Base-by-base conservation (phyloP, 192 early-diverging fungal genomes). In the Lobosporangium transversale region DNA sequence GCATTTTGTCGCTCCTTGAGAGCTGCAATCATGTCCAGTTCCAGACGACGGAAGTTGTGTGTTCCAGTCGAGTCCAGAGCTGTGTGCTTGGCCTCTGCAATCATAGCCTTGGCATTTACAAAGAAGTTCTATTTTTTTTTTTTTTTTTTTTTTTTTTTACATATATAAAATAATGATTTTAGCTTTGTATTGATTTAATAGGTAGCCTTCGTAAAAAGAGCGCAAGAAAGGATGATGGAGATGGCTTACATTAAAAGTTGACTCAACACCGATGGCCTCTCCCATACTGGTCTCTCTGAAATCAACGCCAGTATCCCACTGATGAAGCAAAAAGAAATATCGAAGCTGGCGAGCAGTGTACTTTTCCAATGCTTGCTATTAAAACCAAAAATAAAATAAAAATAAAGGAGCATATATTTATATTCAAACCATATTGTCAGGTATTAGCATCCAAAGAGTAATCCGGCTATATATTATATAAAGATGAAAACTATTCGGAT, bases 301-400 rank as follows among this genome's bases (percentile, higher is more conserved):
- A 81, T 97, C 93, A 66, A 97, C 83, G 43, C 87, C 86, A n/a
- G 85, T 74, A 79, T 93, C 87, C 97, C 97, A 99, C 55, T 88
- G 87, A 53, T 94, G 89, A 26, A 93, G 81, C 65, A 99, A 76
- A 81, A 96, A 97, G 84, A 94, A 91, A 35, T 93, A 83, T 35
- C 97, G 91, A 48, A 99, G 84, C 80, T 97, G 95, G 33, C 93
- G 86, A 18, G 94, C 81, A 21, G 92, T 86, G 80, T 93, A 86
- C 65, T 88, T 89, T 43, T 90, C 62, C 52, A 99, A 86, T 9
- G 95, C 94, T 71, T 98, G 63, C 80, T 80, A 66, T 44, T 17
- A 49, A 59, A 23, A 15, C 20, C 27, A 17, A 14, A 26, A 14
- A 14, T 31, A 23, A 44, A 21, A 29, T 36, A 45, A 45, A n/a